Conservation (phyloP, 225 moss, liverwort and hornwort genomes). For the Physcomitrellopsis africana region DNA sequence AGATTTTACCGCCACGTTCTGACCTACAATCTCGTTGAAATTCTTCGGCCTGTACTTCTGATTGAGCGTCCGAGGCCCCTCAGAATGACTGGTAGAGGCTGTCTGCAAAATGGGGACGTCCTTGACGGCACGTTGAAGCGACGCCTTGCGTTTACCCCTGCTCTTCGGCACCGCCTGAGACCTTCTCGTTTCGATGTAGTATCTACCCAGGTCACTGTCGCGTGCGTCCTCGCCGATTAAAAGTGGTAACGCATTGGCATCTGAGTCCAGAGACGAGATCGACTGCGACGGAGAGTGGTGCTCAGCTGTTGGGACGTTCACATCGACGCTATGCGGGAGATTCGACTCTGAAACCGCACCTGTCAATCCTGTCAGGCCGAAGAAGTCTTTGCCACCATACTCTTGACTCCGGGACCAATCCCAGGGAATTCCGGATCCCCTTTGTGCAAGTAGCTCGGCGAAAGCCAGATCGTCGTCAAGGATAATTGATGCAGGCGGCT, state of each 20-base stretch:
- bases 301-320: conserved; percentile 5
- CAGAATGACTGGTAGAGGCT: conserved; percentile 3
- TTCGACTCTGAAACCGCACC: conserved; percentile 15
- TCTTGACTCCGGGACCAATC: conserved; percentile 77
- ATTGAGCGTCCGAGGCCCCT: conserved; percentile 53
- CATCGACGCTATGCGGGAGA: background rate
- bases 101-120: conserved; percentile 25
- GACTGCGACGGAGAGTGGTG: conserved; percentile 40
- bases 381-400: conserved; percentile 59
- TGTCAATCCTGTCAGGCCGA: conserved; percentile 60
- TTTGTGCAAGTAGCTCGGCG: conserved; percentile 54
- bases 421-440: conserved; percentile 79
- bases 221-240: conserved; percentile 44
- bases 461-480: conserved; percentile 73
- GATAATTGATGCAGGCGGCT: conserved; percentile 7
- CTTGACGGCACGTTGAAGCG: conserved; percentile 35
- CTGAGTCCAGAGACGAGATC: conserved; percentile 57
- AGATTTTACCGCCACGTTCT: conserved; percentile 78
- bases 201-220: conserved; percentile 43
- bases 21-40: conserved; percentile 83
- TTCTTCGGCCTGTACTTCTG: conserved; percentile 79
- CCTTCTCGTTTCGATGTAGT: conserved; percentile 17
- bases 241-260: conserved; percentile 46
- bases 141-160: conserved; percentile 28
- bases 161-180: conserved; percentile 26